Evolutionary conservation across 805 yeast genomes (phyloP).

Genomic region (Schwanniomyces yamadae): DNA sequence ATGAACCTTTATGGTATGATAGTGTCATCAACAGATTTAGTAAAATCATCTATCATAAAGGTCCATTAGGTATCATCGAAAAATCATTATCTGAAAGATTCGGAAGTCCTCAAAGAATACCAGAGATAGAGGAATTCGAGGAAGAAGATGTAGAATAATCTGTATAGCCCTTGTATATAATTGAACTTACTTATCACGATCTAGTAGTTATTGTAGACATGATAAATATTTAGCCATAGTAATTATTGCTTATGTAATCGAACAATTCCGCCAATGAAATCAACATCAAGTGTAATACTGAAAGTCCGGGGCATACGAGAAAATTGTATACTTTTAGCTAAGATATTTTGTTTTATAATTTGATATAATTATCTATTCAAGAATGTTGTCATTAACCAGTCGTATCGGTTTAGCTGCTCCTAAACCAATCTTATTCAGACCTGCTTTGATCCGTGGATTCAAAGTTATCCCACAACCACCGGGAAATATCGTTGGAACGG

Average conservation of each 20-base stretch:
- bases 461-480: conserved; percentile 68
- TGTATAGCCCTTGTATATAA: neutral
- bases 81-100: conserved; percentile 39
- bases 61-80: conserved; percentile 43
- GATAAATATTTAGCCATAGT: neutral
- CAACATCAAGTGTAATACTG: conserved; percentile 9
- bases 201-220: neutral
- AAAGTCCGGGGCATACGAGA: conserved; percentile 7
- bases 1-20: conserved; percentile 33
- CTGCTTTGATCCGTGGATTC: conserved; percentile 29
- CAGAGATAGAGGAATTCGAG: conserved; percentile 42
- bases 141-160: conserved; percentile 37
- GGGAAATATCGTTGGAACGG: conserved; percentile 68
- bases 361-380: conserved; percentile 1
- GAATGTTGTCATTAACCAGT: conserved; percentile 23
- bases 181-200: neutral
- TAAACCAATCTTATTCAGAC: conserved; percentile 17
- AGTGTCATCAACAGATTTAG: conserved; percentile 31
- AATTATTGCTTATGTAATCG: conserved; percentile 1
- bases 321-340: neutral
- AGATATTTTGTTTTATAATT: neutral
- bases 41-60: conserved; percentile 38
- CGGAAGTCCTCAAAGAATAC: conserved; percentile 32
- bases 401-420: conserved; percentile 29
- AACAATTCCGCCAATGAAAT: conserved; percentile 12